Evolutionary conservation across 202 grass and related monocot genomes (phyloP).

Genomic region (Carex arenaria): DNA sequence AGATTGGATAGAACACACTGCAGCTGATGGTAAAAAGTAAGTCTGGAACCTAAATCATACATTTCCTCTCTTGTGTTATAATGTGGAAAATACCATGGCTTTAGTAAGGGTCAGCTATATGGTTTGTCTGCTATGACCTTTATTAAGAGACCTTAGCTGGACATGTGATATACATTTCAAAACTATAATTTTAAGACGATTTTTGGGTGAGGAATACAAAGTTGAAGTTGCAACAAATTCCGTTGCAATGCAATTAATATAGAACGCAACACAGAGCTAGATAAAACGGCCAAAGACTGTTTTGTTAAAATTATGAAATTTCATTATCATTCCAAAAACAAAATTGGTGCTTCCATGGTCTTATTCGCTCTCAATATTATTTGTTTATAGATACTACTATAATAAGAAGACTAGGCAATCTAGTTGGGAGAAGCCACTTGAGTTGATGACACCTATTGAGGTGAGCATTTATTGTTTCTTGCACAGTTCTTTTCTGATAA

Average conservation of each 20-base stretch:
- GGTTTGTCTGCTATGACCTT: not conserved
- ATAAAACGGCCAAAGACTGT: not conserved
- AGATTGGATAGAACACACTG: constrained; percentile 85
- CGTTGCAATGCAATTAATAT: not conserved
- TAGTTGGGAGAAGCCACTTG: constrained; percentile 94
- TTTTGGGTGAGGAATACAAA: not conserved
- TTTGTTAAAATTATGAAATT: not conserved
- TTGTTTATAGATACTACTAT: constrained; percentile 74
- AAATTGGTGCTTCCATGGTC: not conserved
- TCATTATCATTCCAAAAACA: not conserved
- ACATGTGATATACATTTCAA: not conserved
- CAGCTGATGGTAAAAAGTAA: constrained; percentile 82
- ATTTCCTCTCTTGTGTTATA: constrained; percentile 17
- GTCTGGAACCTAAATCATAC: constrained; percentile 15
- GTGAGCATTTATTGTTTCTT: constrained; percentile 36
- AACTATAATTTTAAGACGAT: not conserved
- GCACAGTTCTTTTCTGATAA: constrained; percentile 20
- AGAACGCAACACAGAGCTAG: not conserved
- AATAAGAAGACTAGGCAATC: constrained; percentile 99
- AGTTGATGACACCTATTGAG: constrained; percentile 96
- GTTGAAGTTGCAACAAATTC: not conserved
- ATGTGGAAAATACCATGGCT: not conserved
- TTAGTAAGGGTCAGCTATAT: constrained; percentile 4
- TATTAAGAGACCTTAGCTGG: not conserved
- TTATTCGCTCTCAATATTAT: constrained; percentile 14